Percentiles rank a stretch among this genome's conserved stretches.
Evolutionary conservation across 1,139 yeast genomes (phyloP).

Genomic region (Magnusiomyces ingens): DNA sequence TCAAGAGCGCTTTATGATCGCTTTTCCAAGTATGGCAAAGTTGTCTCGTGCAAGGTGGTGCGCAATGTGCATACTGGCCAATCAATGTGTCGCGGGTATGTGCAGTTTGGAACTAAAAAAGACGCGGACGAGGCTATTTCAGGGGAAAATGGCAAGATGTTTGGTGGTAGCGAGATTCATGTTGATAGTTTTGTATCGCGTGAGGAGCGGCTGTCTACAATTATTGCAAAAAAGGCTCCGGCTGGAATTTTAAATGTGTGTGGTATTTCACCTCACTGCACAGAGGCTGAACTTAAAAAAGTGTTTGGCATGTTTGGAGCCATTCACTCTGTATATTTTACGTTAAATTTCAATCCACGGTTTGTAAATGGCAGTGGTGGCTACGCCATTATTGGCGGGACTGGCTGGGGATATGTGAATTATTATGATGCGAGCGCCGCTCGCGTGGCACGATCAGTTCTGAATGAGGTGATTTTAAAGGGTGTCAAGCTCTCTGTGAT

Average conservation of each 20-base stretch:
- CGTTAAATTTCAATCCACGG: constrained; percentile 2
- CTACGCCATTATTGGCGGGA: constrained; percentile 3
- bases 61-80: constrained; percentile 61
- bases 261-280: constrained; percentile 57
- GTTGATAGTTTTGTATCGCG: constrained; percentile 79
- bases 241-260: constrained; percentile 76
- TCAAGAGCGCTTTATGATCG: constrained; percentile 85
- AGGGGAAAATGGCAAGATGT: constrained; percentile 82
- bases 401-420: constrained; percentile 22
- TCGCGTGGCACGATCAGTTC: not conserved
- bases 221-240: constrained; percentile 46
- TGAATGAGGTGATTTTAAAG: not conserved
- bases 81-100: constrained; percentile 84
- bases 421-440: constrained; percentile 6
- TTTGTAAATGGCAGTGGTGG: constrained; percentile 5
- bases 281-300: constrained; percentile 52
- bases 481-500: not conserved
- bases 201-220: constrained; percentile 74
- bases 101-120: constrained; percentile 72
- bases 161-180: constrained; percentile 77
- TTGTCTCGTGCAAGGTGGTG: constrained; percentile 82
- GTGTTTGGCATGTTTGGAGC: constrained; percentile 58
- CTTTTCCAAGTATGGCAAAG: constrained; percentile 77
- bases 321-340: constrained; percentile 47
- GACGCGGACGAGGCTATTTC: constrained; percentile 84